Conservation (phyloP, 2,329 filamentous ascomycete genomes). For the Aspergillus sergii region DNA sequence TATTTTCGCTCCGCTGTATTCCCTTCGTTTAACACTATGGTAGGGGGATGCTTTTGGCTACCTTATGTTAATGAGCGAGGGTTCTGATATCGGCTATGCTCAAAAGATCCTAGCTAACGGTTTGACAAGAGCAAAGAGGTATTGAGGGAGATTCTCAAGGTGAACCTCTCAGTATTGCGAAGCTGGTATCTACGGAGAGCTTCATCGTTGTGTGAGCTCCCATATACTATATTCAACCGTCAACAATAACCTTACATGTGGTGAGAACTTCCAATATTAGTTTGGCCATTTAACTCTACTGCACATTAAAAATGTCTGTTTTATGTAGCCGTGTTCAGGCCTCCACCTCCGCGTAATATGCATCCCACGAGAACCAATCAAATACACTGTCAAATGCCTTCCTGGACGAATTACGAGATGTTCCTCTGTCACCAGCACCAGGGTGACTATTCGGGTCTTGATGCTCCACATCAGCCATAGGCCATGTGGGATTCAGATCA, state of each 20-base stretch:
- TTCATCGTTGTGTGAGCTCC: no score
- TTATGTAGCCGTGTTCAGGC: neutral
- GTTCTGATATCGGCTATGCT: no score
- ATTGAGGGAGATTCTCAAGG: no score
- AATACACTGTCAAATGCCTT: neutral
- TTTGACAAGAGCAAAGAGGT: no score
- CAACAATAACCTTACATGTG: neutral
- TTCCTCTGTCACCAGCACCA: neutral
- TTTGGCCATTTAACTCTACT: no score
- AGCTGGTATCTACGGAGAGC: no score
- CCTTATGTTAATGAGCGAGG: no score
- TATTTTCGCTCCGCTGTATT: no score
- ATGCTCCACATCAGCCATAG: neutral
- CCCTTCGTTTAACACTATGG: no score
- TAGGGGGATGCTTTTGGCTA: fast-evolving
- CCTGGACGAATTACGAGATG: neutral
- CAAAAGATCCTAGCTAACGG: no score
- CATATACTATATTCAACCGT: no score
- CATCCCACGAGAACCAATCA: conserved; percentile 11
- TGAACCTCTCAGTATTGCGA: no score
- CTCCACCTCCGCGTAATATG: neutral
- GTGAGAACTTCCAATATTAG: neutral
- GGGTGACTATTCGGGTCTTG: neutral
- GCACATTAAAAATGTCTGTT: neutral
- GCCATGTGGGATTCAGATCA: neutral